Base-by-base conservation (phyloP, 371 early-diverging fungal species). In the Fennellomyces sp. region DNA sequence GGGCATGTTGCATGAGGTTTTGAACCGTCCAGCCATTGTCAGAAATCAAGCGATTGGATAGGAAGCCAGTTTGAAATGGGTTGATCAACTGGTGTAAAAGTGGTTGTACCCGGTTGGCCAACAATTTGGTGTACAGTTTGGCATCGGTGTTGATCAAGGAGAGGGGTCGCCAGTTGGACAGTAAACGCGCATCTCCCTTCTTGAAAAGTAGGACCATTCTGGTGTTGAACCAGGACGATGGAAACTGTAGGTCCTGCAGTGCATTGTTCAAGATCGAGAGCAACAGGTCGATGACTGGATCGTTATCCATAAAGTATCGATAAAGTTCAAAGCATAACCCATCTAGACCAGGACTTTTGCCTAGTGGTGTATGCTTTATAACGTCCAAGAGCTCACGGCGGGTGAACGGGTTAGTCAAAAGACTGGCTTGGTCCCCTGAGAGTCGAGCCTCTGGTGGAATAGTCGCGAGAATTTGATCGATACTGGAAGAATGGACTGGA, bases 301-400 rank as follows among this genome's bases (percentile, higher is more conserved):
- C 21, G 33, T 51, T 23, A 26, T 3, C 28, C 12, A 26, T 51
- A 13, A 59, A n/a, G 5, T 63, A 35, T 2, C 42, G 23, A 39
- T 68, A 66, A 2, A 73, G 23, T 29, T 72, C 72, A 56, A 69
- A 77, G 21, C 68, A 67, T 5, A 77, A 19, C 1, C 72, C 78
- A 45, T 73, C 69, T 6, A 63, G 15, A 0, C 77, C 66, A 27
- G 73, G 71, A 12, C 73, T 66, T 49, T 59, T 60, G 5, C 45
- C 51, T 1, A 11, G 19, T 1, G 63, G 64, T 2, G 55, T 21
- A 21, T 63, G 58, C 5, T 26, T 49, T 0, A 68, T 23, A 0
- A 58, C 23, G 3, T 0, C 1, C 0, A 10, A 0, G 1, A 59
- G 27, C 1, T 63, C 54, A 0, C 15, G 27, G 10, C 13, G 13